Conservation (phyloP, 2,329 filamentous ascomycete species). For the Monosporascus sp. region DNA sequence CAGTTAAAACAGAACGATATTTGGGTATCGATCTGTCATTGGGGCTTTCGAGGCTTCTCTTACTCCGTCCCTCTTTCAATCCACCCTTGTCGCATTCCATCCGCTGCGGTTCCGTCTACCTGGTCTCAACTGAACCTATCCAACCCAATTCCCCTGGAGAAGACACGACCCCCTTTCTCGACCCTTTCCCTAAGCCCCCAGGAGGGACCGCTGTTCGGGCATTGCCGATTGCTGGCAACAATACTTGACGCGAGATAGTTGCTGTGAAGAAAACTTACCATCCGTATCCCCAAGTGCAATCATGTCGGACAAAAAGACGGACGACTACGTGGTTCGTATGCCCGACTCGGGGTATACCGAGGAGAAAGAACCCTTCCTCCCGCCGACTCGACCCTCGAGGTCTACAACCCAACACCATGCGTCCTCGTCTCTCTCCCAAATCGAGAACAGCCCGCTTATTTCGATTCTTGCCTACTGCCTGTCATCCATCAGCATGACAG, state of each 20-base stretch:
- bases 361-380: conserved; percentile 48
- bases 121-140: not conserved
- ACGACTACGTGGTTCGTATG: conserved; percentile 70
- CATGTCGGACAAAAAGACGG: conserved; percentile 89
- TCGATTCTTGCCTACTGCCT: conserved; percentile 88
- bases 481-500: conserved; percentile 97
- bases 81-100: not conserved
- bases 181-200: not conserved
- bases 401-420: conserved; percentile 32
- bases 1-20: not conserved
- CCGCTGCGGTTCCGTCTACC: too few relatives aligned
- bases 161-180: not conserved
- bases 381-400: conserved; percentile 26
- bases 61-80: not conserved
- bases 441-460: conserved; percentile 71
- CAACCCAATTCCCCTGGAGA: not conserved
- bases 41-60: not conserved
- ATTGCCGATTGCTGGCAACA: too few relatives aligned
- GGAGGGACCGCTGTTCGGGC: not conserved
- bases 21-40: not conserved
- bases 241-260: too few relatives aligned
- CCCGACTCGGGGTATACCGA: conserved; percentile 53
- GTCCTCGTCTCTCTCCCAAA: conserved; percentile 35
- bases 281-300: conserved; percentile 22
- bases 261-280: not conserved